Base-by-base conservation (phyloP, 306 rosid genomes). In the Dalbergia cultrata region DNA sequence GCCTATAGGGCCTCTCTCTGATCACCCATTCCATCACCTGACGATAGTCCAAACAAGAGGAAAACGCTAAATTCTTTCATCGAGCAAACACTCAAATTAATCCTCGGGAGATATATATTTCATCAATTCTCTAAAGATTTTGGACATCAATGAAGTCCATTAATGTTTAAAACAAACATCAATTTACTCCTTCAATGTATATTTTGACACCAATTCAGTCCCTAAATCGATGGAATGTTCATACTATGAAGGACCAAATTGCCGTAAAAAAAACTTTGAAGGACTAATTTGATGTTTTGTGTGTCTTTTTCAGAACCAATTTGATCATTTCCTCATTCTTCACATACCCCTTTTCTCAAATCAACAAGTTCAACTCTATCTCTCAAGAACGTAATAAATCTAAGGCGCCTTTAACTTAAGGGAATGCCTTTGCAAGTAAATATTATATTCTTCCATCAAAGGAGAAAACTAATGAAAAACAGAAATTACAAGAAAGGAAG, bases 21-120 rank as follows among this genome's bases (percentile, higher is more conserved):
- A 95, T 86, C 87, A 92, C 91, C 98, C 99, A 95, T 81, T 93
- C 98, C 99, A 92, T 93, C 35, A 90, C 97, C 98, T 95, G 89
- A 76, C 79, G 79, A 85, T 72, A 87, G 10, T 11, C 21, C 79
- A 77, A 47, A 58, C 65, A 34, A 21, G 41, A 56, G n/a, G 73
- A 56, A 60, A 62, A 62, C n/a, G 8, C 31, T 33, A 59, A 62
- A 74, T n/a, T 41, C 17, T 2, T 26, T 26, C 31, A 26, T 26
- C 31, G 2, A 26, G 31, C 31, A 26, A 26, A 26, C 31, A 26
- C 31, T 26, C 2, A 26, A 1, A 26, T 26, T 26, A 26, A 26
- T 26, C 31, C 31, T 26, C 31, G 31, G 31, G 2, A 26, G 31
- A 26, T 26, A 26, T 26, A 26, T 3, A 26, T 3, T 26, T 26